Percentiles rank a stretch among this genome's conserved stretches.
Evolutionary conservation across 192 early-diverging fungal genomes (phyloP).

Genomic region (Dissophora ornata): DNA sequence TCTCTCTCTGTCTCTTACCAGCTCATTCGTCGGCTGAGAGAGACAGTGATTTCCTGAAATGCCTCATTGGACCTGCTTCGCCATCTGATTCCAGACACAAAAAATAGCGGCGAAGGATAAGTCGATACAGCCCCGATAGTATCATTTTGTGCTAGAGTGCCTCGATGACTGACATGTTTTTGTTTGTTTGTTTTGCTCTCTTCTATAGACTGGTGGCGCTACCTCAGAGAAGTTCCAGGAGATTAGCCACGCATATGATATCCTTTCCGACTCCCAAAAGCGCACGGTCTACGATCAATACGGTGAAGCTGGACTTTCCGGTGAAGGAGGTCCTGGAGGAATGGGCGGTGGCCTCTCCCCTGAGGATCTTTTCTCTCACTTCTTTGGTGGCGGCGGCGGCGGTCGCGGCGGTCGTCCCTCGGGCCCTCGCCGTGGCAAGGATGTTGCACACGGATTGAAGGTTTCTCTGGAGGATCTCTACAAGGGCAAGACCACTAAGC

Average conservation of each 20-base stretch:
- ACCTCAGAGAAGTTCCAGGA: slow-evolving; percentile 96
- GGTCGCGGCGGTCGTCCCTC: slow-evolving; percentile 75
- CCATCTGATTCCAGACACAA: background rate
- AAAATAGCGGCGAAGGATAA: no score
- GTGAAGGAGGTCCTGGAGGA: slow-evolving; percentile 72
- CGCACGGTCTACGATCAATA: slow-evolving; percentile 93
- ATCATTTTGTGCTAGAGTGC: no score
- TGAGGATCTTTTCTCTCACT: slow-evolving; percentile 95
- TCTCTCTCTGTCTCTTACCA: no score
- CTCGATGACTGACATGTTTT: no score
- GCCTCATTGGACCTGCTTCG: background rate
- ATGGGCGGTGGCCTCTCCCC: slow-evolving; percentile 81
- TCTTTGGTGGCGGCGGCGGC: slow-evolving; percentile 91
- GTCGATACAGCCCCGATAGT: no score
- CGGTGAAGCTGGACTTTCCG: slow-evolving; percentile 92
- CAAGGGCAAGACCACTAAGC: slow-evolving; percentile 91
- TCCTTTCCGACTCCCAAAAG: slow-evolving; percentile 92
- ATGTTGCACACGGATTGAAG: slow-evolving; percentile 90
- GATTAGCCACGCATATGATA: slow-evolving; percentile 97
- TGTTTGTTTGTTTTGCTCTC: no score
- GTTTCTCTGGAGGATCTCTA: slow-evolving; percentile 90
- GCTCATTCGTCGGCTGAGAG: no score
- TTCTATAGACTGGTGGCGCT: slow-evolving; percentile 50
- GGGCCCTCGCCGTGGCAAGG: slow-evolving; percentile 96
- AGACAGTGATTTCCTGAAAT: no score